phyloP scores from a whole-genome alignment of 208 protist genomes.

The Acanthamoeba culbertsoni region DNA sequence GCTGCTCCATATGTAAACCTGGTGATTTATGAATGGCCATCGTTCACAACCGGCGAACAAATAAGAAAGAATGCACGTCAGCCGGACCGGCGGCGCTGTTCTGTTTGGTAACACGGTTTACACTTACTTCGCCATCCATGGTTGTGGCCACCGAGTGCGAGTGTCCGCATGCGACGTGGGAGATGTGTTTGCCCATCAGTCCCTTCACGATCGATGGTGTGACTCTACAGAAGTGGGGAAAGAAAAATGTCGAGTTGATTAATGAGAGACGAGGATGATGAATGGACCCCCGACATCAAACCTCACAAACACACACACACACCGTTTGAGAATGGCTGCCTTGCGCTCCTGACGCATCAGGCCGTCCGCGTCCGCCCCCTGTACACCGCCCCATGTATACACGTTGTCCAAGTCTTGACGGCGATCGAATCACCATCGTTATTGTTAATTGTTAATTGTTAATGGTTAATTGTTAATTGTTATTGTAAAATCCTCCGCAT shows the following conservation, averaged over 20 bases:
- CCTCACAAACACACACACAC: background rate
- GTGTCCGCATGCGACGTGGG: background rate
- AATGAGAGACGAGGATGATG: background rate
- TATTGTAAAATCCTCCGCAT: too few species aligned
- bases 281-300: background rate
- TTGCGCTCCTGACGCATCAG: background rate
- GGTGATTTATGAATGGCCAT: background rate
- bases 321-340: background rate
- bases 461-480: too few species aligned
- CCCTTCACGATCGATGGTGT: background rate
- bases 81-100: background rate
- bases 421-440: background rate
- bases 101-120: too few species aligned
- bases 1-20: background rate
- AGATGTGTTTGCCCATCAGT: background rate
- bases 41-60: background rate
- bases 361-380: background rate
- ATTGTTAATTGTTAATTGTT: background rate
- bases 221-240: background rate
- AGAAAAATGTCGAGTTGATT: background rate
- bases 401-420: slow-evolving; percentile 23
- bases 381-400: slow-evolving; percentile 1
- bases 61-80: background rate
- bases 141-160: background rate
- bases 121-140: background rate